Conservation (phyloP, 768 basidiomycete genomes). For the Leucogyrophana mollusca region DNA sequence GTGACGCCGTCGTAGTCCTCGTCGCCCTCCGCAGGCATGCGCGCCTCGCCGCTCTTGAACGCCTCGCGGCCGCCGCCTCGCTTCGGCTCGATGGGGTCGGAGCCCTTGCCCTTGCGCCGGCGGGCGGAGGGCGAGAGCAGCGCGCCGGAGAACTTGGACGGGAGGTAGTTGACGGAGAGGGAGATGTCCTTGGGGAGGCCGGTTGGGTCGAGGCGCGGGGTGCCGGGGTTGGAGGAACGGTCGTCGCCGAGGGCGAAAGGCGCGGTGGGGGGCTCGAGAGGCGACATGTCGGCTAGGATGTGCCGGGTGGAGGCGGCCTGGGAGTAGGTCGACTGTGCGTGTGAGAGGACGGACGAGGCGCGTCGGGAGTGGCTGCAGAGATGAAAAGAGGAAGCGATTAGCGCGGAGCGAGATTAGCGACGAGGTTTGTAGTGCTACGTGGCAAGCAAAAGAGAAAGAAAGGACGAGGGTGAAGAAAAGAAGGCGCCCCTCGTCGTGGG, state of each 20-base stretch:
- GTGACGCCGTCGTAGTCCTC: constrained; percentile 52
- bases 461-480: no score
- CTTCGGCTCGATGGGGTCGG: constrained; percentile 41
- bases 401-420: no score
- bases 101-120: constrained; percentile 32
- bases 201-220: constrained; percentile 10
- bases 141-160: constrained; percentile 65
- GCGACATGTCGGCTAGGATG: constrained; percentile 39
- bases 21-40: constrained; percentile 52
- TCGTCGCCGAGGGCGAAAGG: constrained; percentile 33
- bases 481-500: no score
- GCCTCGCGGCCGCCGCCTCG: constrained; percentile 73
- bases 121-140: constrained; percentile 41
- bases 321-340: constrained; percentile 44
- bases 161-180: constrained; percentile 72
- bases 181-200: constrained; percentile 21
- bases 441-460: no score
- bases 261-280: constrained; percentile 39
- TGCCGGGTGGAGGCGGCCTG: constrained; percentile 47
- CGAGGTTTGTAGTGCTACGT: no score
- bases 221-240: constrained; percentile 16
- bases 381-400: not conserved
- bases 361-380: constrained; percentile 2
- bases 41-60: constrained; percentile 48
- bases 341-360: constrained; percentile 34